These are phyloP conservation scores for Polytrichum formosum DNA, from an alignment of 225 moss, liverwort and hornwort species.

Conservation along the genomic window DNA sequence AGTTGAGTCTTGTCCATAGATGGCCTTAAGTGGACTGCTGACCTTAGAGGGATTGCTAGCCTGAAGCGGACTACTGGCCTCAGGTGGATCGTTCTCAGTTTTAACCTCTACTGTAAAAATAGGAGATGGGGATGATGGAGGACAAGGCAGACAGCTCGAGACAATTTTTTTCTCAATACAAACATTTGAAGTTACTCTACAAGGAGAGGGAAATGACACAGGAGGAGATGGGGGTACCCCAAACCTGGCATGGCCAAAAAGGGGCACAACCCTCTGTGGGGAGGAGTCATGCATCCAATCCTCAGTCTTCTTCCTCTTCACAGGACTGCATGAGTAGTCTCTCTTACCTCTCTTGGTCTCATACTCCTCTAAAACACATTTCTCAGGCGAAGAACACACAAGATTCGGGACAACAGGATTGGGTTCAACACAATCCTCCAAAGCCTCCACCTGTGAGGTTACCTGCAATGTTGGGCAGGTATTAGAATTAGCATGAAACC, in stretches of 20 bases:
- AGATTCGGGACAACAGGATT: too few species aligned
- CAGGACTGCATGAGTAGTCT: conserved; percentile 15
- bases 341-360: conserved; percentile 31
- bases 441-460: conserved; percentile 6
- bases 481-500: too few species aligned
- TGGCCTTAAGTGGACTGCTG: background rate
- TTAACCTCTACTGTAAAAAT: background rate
- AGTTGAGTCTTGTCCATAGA: background rate
- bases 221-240: conserved; percentile 55
- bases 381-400: too few species aligned
- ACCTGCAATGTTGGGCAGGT: too few species aligned
- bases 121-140: too few species aligned
- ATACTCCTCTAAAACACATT: conserved; percentile 11
- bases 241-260: conserved; percentile 67
- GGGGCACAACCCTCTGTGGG: conserved; percentile 32
- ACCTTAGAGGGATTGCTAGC: too few species aligned
- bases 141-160: too few species aligned
- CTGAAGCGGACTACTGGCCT: too few species aligned
- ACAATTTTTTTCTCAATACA: background rate
- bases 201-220: conserved; percentile 37
- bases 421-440: conserved; percentile 4
- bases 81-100: too few species aligned
- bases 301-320: conserved; percentile 4
- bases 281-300: conserved; percentile 1
- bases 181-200: background rate